Evolutionary conservation across 2,329 filamentous ascomycete genomes (phyloP).

Genomic region (Aspergillus sp.): DNA sequence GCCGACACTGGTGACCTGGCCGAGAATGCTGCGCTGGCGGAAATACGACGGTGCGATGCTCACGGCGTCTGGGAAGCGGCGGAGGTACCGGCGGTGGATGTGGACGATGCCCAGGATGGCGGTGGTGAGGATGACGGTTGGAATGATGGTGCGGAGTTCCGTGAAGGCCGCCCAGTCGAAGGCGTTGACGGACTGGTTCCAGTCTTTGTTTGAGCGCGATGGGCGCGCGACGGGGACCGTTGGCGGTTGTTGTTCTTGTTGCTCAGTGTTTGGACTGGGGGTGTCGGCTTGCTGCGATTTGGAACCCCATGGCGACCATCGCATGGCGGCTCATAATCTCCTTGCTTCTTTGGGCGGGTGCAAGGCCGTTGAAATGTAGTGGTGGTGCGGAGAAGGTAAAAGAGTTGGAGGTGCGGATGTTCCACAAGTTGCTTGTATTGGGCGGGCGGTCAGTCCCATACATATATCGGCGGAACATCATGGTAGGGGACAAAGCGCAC

Average conservation of each 20-base stretch:
- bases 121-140: conserved; percentile 38
- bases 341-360: not conserved
- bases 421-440: not conserved
- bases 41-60: conserved; percentile 75
- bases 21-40: conserved; percentile 72
- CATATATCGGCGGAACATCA: not conserved
- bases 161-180: conserved; percentile 38
- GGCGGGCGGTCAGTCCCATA: not conserved
- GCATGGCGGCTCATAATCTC: conserved; percentile 41
- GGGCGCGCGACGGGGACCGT: not conserved
- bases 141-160: conserved; percentile 35
- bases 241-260: conserved; percentile 8
- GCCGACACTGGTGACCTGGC: conserved; percentile 86
- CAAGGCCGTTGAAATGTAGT: not conserved
- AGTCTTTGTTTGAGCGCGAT: conserved; percentile 24
- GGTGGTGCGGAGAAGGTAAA: not conserved
- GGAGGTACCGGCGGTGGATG: conserved; percentile 59
- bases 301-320: conserved; percentile 50
- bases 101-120: conserved; percentile 34
- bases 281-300: conserved; percentile 21
- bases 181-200: conserved; percentile 44
- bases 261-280: conserved; percentile 20
- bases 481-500: too few relatives aligned
- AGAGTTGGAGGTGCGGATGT: not conserved
- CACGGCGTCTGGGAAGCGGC: conserved; percentile 74